A percentile compares a stretch with the other conserved stretches of the same genome.
phyloP scores from a whole-genome alignment of 352 stramenopile genomes.

The Phytophthora hybrid region DNA sequence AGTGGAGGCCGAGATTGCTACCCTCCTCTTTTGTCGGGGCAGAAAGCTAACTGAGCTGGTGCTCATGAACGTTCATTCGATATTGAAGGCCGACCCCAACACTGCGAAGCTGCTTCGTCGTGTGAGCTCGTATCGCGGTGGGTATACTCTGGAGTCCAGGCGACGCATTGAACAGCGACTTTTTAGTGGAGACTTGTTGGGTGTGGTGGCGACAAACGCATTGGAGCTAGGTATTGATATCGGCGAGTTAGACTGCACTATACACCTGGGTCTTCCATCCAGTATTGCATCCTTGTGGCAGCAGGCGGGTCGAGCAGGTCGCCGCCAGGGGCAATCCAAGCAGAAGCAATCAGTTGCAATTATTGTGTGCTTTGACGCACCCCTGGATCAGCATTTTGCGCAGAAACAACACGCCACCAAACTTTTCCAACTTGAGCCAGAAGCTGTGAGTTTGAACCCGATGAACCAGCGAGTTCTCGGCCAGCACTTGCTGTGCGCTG shows the following conservation, averaged over 20 bases:
- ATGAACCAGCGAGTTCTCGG: slow-evolving; percentile 89
- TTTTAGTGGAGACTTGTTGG: slow-evolving; percentile 95
- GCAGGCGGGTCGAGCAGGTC: slow-evolving; percentile 95
- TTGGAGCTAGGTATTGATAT: slow-evolving; percentile 98
- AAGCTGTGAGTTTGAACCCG: slow-evolving; percentile 87
- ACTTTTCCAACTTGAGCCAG: slow-evolving; percentile 79
- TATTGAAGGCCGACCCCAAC: slow-evolving; percentile 54
- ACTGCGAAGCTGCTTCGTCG: slow-evolving; percentile 41
- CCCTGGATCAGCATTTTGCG: slow-evolving; percentile 94
- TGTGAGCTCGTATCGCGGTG: slow-evolving; percentile 96
- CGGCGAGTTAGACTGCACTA: slow-evolving; percentile 94
- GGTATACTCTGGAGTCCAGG: slow-evolving; percentile 93
- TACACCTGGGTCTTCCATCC: slow-evolving; percentile 96
- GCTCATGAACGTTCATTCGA: slow-evolving; percentile 84
- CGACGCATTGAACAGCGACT: slow-evolving; percentile 95
- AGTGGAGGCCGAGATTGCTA: slow-evolving; percentile 90
- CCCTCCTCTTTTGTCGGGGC: slow-evolving; percentile 96
- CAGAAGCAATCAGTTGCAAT: slow-evolving; percentile 88
- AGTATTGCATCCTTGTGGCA: slow-evolving; percentile 96
- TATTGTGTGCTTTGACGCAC: slow-evolving; percentile 96
- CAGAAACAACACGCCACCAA: slow-evolving; percentile 53
- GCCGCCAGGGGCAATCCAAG: slow-evolving; percentile 70
- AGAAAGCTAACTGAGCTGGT: slow-evolving; percentile 95
- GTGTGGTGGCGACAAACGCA: slow-evolving; percentile 96
- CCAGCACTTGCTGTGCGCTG: slow-evolving; percentile 95